Conservation (phyloP, 257 asterid species). For the Penstemon barbatus region DNA sequence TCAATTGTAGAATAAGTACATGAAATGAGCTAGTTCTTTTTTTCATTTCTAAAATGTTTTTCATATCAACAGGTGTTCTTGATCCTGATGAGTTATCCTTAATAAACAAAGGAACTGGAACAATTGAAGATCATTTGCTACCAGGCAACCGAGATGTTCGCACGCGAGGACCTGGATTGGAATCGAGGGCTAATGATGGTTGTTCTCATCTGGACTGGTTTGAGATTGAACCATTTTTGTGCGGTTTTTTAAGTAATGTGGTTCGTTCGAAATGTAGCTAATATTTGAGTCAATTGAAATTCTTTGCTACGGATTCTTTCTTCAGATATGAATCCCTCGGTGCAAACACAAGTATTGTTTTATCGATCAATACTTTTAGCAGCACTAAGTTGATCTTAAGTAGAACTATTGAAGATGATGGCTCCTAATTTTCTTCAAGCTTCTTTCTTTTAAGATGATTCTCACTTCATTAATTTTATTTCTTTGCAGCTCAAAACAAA, state of each 20-base stretch:
- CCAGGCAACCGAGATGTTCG: constrained; percentile 33
- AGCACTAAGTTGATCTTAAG: too few species aligned
- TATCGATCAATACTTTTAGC: too few species aligned
- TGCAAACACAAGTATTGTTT: too few species aligned
- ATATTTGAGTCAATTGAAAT: too few species aligned
- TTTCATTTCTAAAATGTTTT: background rate
- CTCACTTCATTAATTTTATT: constrained; percentile 1
- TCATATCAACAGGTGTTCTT: constrained; percentile 50
- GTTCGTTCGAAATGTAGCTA: too few species aligned
- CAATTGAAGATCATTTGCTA: constrained; percentile 23
- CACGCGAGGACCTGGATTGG: constrained; percentile 30
- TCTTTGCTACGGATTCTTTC: too few species aligned
- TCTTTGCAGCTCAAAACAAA: constrained; percentile 38
- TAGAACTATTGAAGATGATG: too few species aligned
- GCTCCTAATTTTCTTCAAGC: background rate
- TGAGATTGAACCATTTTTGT: constrained; percentile 23
- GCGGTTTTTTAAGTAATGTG: too few species aligned
- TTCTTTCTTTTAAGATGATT: background rate
- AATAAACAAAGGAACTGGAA: constrained; percentile 47
- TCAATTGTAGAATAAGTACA: background rate
- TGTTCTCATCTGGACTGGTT: constrained; percentile 23
- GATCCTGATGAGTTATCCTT: constrained; percentile 57
- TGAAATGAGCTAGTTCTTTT: background rate
- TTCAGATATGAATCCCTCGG: too few species aligned
- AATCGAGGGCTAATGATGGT: constrained; percentile 2